These are phyloP conservation scores for Musa acuminata DNA, from an alignment of 176 grass and related monocot species.

Conservation along the genomic window DNA sequence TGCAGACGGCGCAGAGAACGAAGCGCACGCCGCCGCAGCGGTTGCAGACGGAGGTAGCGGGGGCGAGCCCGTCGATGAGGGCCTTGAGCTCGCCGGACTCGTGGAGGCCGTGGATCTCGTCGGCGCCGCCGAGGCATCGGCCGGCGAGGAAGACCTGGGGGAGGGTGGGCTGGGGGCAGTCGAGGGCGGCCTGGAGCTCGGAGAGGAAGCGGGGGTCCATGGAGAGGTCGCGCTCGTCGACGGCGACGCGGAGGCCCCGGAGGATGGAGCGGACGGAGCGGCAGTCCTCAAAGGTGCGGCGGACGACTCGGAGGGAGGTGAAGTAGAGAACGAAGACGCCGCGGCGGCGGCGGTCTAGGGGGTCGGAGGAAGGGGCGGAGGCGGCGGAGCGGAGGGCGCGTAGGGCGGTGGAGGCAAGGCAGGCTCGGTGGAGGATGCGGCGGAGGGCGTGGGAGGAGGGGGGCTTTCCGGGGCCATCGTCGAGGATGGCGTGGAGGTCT, in stretches of 20 bases:
- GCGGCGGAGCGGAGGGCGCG: constrained; percentile 41
- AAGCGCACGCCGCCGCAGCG: constrained; percentile 51
- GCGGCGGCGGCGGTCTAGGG: constrained; percentile 35
- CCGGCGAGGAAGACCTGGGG: constrained; percentile 69
- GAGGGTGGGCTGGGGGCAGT: constrained; percentile 29
- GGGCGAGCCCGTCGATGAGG: constrained; percentile 27
- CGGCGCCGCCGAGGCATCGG: constrained; percentile 51
- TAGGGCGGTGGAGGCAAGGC: constrained; percentile 43
- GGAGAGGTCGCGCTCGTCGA: constrained; percentile 67
- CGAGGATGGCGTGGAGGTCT: constrained; percentile 50
- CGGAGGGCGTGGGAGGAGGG: constrained; percentile 20
- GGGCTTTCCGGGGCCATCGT: constrained; percentile 23
- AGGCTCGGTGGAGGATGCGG: constrained; percentile 58
- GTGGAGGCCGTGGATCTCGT: constrained; percentile 68
- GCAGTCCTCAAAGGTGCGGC: constrained; percentile 70
- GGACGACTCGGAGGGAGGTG: constrained; percentile 67
- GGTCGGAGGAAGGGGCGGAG: constrained; percentile 2
- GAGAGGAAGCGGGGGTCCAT: constrained; percentile 53
- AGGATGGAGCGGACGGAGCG: constrained; percentile 46
- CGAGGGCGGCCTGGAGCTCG: constrained; percentile 39
- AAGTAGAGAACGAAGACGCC: constrained; percentile 54
- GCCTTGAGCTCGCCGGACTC: constrained; percentile 54
- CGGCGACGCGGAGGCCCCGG: constrained; percentile 43
- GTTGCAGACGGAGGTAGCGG: constrained; percentile 29
- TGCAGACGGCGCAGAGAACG: constrained; percentile 53